Conservation (phyloP, 805 yeast genomes). For the Ogataea pilisensis region DNA sequence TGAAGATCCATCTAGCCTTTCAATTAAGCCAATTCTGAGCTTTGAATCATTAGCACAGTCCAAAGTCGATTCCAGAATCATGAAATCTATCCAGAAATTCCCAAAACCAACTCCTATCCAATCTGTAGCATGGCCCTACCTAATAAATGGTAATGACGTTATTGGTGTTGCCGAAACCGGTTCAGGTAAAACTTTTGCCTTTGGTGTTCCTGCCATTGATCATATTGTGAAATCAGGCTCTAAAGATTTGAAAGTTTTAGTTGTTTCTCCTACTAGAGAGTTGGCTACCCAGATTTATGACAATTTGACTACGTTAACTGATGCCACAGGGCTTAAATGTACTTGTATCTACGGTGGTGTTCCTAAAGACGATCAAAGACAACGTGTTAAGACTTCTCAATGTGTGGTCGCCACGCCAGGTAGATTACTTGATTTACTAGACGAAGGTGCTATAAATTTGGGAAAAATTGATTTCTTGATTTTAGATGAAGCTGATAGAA, state of each 20-base stretch:
- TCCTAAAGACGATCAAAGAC: conserved; percentile 87
- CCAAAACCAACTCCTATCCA: conserved; percentile 95
- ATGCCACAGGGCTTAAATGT: conserved; percentile 58
- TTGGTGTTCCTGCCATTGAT: conserved; percentile 94
- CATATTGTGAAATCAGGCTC: conserved; percentile 45
- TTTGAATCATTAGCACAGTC: conserved; percentile 53
- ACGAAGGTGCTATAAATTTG: conserved; percentile 79
- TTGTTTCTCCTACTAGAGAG: conserved; percentile 96
- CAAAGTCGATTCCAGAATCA: conserved; percentile 49
- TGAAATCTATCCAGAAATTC: conserved; percentile 61
- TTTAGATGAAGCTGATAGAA: conserved; percentile 97
- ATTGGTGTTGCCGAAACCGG: conserved; percentile 99
- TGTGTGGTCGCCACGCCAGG: conserved; percentile 99
- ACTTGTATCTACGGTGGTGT: conserved; percentile 97
- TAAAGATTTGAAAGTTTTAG: conserved; percentile 66
- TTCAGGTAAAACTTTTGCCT: conserved; percentile 95
- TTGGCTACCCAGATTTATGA: conserved; percentile 92
- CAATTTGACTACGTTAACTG: conserved; percentile 65
- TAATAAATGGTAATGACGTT: conserved; percentile 75
- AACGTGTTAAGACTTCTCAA: conserved; percentile 58
- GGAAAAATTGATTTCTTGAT: conserved; percentile 71
- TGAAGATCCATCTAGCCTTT: conserved; percentile 57
- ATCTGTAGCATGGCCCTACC: conserved; percentile 90
- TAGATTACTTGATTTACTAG: conserved; percentile 81
- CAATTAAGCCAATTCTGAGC: conserved; percentile 63